A percentile compares a stretch with the other conserved stretches of the same genome.
Evolutionary conservation across 2,329 filamentous ascomycete genomes (phyloP).

Genomic region (Colletotrichum siamense): DNA sequence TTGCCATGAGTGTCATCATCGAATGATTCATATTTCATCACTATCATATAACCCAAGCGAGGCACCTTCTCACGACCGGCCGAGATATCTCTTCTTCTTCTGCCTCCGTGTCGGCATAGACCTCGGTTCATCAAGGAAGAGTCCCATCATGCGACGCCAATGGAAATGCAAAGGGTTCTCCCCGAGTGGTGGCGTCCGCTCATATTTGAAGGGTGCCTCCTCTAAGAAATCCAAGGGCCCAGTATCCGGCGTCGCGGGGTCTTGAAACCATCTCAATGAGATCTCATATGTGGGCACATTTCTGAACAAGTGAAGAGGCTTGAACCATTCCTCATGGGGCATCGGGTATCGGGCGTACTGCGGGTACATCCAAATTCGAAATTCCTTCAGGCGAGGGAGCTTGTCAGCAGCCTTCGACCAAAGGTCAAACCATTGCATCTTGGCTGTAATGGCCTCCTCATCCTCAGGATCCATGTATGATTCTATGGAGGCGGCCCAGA

Average conservation of each 20-base stretch:
- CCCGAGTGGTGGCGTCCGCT: neutral
- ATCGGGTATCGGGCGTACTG: conserved; percentile 10
- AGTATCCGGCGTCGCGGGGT: neutral
- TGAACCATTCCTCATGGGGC: conserved; percentile 10
- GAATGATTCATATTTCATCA: neutral
- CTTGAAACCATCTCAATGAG: conserved; percentile 7
- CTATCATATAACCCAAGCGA: neutral
- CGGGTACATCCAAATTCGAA: conserved; percentile 11
- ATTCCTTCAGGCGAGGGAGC: neutral
- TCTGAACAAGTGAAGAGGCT: conserved; percentile 1
- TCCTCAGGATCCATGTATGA: neutral
- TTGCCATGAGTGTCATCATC: neutral
- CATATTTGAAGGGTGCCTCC: conserved; percentile 3
- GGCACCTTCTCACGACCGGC: neutral
- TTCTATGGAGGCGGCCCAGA: conserved; percentile 6
- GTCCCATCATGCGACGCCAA: neutral
- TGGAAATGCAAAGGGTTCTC: conserved; percentile 10
- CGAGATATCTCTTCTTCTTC: neutral
- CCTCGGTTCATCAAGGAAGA: neutral
- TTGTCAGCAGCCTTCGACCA: neutral
- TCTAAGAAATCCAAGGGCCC: conserved; percentile 5
- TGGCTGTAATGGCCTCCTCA: neutral
- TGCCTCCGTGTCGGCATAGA: neutral
- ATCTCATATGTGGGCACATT: neutral
- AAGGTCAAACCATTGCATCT: neutral